Evolutionary conservation across 2,329 filamentous ascomycete genomes (phyloP).

Genomic region (Xylaria sp.): DNA sequence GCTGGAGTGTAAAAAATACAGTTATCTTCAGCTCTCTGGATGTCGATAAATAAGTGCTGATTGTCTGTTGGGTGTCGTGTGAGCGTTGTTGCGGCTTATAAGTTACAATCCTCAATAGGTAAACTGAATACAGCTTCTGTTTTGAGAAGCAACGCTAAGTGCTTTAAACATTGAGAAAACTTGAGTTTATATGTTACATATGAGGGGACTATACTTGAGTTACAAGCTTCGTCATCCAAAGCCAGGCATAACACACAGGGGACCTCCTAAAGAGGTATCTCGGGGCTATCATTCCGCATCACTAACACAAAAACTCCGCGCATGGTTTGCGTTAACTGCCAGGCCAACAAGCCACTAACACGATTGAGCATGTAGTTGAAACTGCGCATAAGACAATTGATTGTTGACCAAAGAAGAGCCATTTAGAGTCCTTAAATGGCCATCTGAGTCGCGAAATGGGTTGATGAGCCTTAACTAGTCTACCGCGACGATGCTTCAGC

Average conservation of each 20-base stretch:
- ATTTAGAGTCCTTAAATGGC: no score
- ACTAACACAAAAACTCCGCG: constrained; percentile 1
- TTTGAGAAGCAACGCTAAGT: not conserved
- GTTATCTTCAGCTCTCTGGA: not conserved
- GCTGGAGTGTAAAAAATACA: not conserved
- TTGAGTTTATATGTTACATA: not conserved
- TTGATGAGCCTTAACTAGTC: not conserved
- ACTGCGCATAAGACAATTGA: not conserved
- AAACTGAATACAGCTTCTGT: not conserved
- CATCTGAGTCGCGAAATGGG: not conserved
- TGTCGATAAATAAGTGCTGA: not conserved
- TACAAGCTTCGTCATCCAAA: not conserved
- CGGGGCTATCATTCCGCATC: constrained; percentile 31
- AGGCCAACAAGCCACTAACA: not conserved
- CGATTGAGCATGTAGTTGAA: not conserved
- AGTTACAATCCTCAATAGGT: not conserved
- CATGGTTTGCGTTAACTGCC: not conserved
- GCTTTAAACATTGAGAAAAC: not conserved
- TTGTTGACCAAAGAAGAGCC: not conserved
- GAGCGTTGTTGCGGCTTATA: not conserved
- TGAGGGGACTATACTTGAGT: not conserved
- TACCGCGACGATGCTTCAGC: constrained; percentile 24
- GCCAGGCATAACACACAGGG: not conserved
- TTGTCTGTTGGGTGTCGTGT: not conserved
- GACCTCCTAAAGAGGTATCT: constrained; percentile 24